Percentiles rank a stretch among this genome's conserved stretches.
Conservation (phyloP, 305 asterid genomes). For the Solanum chacoense region DNA sequence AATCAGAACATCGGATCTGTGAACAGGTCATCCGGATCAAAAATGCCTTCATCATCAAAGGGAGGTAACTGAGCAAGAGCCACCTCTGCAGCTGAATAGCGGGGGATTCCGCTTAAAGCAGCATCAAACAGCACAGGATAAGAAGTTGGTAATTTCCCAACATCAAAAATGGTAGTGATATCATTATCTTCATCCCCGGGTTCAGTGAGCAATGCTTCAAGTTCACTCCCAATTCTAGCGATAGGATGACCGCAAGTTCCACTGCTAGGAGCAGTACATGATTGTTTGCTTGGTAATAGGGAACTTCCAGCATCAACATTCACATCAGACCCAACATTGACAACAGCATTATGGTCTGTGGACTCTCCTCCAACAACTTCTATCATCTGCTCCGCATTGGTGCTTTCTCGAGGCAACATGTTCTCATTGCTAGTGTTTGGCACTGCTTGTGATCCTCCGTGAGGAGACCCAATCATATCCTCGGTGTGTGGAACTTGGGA, state of each 20-base stretch:
- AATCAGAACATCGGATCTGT: neutral
- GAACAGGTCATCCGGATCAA: neutral
- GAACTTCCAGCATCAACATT: neutral
- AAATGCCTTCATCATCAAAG: neutral
- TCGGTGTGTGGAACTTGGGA: neutral
- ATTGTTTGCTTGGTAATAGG: neutral
- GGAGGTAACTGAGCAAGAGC: neutral
- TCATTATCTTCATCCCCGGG: neutral
- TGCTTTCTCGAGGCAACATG: neutral
- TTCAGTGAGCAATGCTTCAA: neutral
- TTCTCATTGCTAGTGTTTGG: neutral
- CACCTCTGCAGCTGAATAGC: neutral
- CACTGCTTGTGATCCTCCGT: neutral
- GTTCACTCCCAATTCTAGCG: neutral
- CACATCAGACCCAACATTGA: neutral
- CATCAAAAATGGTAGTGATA: neutral
- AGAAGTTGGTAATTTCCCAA: neutral
- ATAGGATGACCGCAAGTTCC: neutral
- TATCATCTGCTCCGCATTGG: neutral
- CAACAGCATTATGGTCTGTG: neutral
- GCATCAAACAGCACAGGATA: neutral
- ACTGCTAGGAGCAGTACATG: neutral
- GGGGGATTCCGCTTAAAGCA: neutral
- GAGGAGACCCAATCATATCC: constrained; percentile 1
- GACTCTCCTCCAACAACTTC: neutral